These are phyloP conservation scores for Umbelopsis isabellina DNA, from an alignment of 192 early-diverging fungal genomes.

Conservation along the genomic window DNA sequence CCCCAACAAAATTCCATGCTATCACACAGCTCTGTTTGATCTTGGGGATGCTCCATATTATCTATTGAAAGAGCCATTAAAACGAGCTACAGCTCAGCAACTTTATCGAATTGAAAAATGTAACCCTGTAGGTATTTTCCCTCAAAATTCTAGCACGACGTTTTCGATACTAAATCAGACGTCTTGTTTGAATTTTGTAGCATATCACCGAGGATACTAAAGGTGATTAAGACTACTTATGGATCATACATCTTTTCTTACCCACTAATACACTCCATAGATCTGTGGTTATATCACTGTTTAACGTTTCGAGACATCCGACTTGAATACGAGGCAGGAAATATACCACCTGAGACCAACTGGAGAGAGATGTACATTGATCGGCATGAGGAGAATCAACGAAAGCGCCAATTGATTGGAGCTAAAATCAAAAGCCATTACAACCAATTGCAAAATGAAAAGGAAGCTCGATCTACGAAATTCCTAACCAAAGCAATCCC, in stretches of 20 bases:
- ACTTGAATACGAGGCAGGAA: neutral
- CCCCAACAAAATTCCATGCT: too few relatives aligned
- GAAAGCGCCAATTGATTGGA: conserved; percentile 9
- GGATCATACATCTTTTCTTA: neutral
- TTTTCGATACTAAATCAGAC: neutral
- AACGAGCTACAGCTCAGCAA: conserved; percentile 26
- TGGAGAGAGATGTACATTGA: conserved; percentile 24
- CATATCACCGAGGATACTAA: conserved; percentile 17
- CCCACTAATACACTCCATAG: neutral
- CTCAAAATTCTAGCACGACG: neutral
- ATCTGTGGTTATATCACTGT: conserved; percentile 22
- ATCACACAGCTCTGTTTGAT: neutral
- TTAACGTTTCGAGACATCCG: conserved; percentile 18
- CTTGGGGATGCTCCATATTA: conserved; percentile 21
- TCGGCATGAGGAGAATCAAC: conserved; percentile 23
- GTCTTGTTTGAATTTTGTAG: neutral
- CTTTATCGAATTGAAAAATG: conserved; percentile 24
- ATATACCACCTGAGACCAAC: neutral
- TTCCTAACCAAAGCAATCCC: conserved; percentile 4
- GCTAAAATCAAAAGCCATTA: conserved; percentile 32
- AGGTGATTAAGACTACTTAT: conserved; percentile 3
- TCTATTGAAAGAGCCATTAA: conserved; percentile 13
- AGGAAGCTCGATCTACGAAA: conserved; percentile 29
- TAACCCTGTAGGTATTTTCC: conserved; percentile 20
- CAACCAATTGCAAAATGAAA: conserved; percentile 28